Percentiles rank a stretch among this genome's conserved stretches.
Evolutionary conservation across 345 rosid genomes (phyloP).

Genomic region (Garcia nutans): DNA sequence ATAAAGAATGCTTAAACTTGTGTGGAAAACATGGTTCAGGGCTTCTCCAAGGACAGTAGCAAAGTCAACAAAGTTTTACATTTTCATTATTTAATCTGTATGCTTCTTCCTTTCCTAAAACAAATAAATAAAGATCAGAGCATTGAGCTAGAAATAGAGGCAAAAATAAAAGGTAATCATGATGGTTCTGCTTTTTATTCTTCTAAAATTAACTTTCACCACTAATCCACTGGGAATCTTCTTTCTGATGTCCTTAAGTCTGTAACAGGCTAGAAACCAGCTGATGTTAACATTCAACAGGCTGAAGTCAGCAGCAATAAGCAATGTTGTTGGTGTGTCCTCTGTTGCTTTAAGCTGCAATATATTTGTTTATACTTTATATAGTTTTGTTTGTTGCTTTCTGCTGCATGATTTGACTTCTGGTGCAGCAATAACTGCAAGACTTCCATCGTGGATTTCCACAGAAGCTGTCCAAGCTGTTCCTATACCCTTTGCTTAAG

Average conservation of each 20-base stretch:
- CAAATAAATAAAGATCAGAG: constrained; percentile 64
- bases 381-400: constrained; percentile 22
- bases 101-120: constrained; percentile 88
- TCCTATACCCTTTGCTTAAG: constrained; percentile 61
- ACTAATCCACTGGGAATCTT: not conserved
- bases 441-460: constrained; percentile 56
- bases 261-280: constrained; percentile 49
- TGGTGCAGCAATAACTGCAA: constrained; percentile 54
- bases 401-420: constrained; percentile 31
- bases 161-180: constrained; percentile 56
- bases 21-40: constrained; percentile 49
- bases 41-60: constrained; percentile 35
- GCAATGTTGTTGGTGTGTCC: constrained; percentile 55
- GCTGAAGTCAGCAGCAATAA: constrained; percentile 47
- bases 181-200: constrained; percentile 8
- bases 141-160: constrained; percentile 65
- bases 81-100: constrained; percentile 80
- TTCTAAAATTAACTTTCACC: constrained; percentile 10
- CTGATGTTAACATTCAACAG: constrained; percentile 45
- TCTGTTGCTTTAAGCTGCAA: constrained; percentile 23
- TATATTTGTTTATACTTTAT: constrained; percentile 16
- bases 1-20: constrained; percentile 15
- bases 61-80: constrained; percentile 61
- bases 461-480: constrained; percentile 67
- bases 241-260: constrained; percentile 23